Base-by-base conservation (phyloP, 768 basidiomycete species). In the Amanita brunnescens region DNA sequence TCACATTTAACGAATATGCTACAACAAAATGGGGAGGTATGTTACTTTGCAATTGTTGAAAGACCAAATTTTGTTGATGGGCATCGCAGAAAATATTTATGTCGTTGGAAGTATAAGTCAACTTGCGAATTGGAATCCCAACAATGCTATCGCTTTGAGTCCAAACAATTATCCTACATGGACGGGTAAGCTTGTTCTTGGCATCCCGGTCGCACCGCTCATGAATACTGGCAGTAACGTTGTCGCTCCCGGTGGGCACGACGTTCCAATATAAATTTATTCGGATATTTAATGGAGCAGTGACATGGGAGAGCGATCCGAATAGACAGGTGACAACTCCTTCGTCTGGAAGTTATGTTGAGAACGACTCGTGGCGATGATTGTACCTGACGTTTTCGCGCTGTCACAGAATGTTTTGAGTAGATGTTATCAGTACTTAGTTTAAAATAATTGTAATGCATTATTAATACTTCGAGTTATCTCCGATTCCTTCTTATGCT, bases 201-300 rank as follows among this genome's bases (percentile, higher is more conserved):
- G 34, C 13, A 9, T 26, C 48, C 33, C 42, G 20, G 41, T 16
- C 34, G 20, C 2, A 12, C 35, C 30, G 52, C 29, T n/a, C 32
- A 50, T 26, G 10, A 6, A 14, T 34, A 23, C 5, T 38, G 21
- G 23, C 59, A 85, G 84, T 80, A 48, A 83, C 81, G 3, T 72
- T 86, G 18, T 73, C 73, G 49, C 62, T 87, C 5, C 81, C 82
- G 0, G 76, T 77, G 21, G 73, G 64, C 54, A 73, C 73, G 1
- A 55, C 54, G 39, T 68, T 87, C 49, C 65, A 86, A 63, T 88
- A 88, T 73, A 88, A 87, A 65, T 88, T 83, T 61, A 76, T 86
- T 58, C 70, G 78, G 49, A 84, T 73, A 49, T 54, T 65, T 59
- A 79, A 78, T 48, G 80, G 76, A 2, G 58, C 59, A 10, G 69